Percentiles rank a stretch among this genome's conserved stretches.
These are phyloP conservation scores for Herpomyces periplanetae DNA, from an alignment of 2,329 filamentous ascomycete genomes.

Conservation along the genomic window DNA sequence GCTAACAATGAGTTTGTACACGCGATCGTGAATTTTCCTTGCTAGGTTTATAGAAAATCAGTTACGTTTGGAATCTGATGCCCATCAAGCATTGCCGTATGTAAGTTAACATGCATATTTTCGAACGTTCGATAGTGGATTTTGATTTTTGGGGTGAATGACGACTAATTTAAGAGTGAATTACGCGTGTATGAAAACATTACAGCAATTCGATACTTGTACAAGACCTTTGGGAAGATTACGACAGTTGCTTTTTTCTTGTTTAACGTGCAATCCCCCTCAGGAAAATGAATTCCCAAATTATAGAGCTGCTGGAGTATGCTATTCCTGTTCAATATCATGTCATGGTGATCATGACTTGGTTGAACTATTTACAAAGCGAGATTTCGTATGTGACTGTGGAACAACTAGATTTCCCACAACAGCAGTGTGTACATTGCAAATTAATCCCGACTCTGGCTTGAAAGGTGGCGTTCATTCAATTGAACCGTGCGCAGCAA, in stretches of 20 bases:
- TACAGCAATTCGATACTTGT: slow-evolving; percentile 60
- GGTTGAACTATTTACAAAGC: slow-evolving; percentile 79
- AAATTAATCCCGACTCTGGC: slow-evolving; percentile 28
- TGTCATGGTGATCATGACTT: slow-evolving; percentile 83
- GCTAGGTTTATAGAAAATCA: slow-evolving; percentile 58
- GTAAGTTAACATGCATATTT: slow-evolving; percentile 11
- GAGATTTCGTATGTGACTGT: slow-evolving; percentile 84
- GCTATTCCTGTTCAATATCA: slow-evolving; percentile 82
- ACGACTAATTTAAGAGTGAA: not conserved
- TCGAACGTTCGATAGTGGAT: no score
- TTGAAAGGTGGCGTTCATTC: slow-evolving; percentile 35
- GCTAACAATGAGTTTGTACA: slow-evolving; percentile 4
- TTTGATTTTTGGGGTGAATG: no score
- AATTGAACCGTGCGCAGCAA: slow-evolving; percentile 26
- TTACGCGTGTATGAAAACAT: slow-evolving; percentile 3
- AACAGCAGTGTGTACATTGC: slow-evolving; percentile 31
- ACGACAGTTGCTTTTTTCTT: slow-evolving; percentile 62
- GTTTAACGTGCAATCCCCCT: slow-evolving; percentile 61
- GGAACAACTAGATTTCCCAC: slow-evolving; percentile 40
- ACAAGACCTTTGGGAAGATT: slow-evolving; percentile 60
- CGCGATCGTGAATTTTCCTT: slow-evolving; percentile 2
- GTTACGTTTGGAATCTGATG: slow-evolving; percentile 65
- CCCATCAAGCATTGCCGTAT: slow-evolving; percentile 71
- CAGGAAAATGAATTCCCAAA: slow-evolving; percentile 19
- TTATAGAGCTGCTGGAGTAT: slow-evolving; percentile 40